These are phyloP conservation scores for Aegilops sharonensis DNA, from an alignment of 176 grass and related monocot species.

Conservation along the genomic window DNA sequence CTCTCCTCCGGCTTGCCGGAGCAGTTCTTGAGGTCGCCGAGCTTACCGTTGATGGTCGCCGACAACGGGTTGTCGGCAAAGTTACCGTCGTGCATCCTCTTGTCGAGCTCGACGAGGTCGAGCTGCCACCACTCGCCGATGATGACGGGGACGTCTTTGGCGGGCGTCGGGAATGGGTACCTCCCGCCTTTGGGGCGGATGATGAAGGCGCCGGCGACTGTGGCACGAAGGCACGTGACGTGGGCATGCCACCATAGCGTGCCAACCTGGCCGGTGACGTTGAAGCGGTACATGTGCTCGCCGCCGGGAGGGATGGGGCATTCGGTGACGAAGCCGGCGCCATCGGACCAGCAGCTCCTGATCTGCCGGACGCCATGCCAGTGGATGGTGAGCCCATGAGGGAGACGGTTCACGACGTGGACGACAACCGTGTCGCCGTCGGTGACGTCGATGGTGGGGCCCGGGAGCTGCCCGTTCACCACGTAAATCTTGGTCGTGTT, in stretches of 20 bases:
- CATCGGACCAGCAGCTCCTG: constrained; percentile 31
- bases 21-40: constrained; percentile 45
- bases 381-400: neutral
- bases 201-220: constrained; percentile 29
- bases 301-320: constrained; percentile 28
- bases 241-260: constrained; percentile 10
- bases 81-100: neutral
- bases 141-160: constrained; percentile 23
- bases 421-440: constrained; percentile 44
- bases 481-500: constrained; percentile 33
- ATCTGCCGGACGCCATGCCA: constrained; percentile 6
- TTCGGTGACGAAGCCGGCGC: constrained; percentile 31
- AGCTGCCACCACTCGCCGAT: constrained; percentile 42
- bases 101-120: neutral
- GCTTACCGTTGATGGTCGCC: constrained; percentile 51
- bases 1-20: constrained; percentile 29
- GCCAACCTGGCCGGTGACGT: constrained; percentile 21
- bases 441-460: neutral
- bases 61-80: constrained; percentile 39
- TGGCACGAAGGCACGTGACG: constrained; percentile 18
- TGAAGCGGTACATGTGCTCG: constrained; percentile 34
- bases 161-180: constrained; percentile 23
- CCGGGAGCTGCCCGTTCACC: constrained; percentile 31
- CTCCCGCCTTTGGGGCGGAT: constrained; percentile 8
- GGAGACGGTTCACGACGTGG: neutral